Evolutionary conservation across 73 alveolate species (phyloP).

Genomic region (Paramecium caudatum): DNA sequence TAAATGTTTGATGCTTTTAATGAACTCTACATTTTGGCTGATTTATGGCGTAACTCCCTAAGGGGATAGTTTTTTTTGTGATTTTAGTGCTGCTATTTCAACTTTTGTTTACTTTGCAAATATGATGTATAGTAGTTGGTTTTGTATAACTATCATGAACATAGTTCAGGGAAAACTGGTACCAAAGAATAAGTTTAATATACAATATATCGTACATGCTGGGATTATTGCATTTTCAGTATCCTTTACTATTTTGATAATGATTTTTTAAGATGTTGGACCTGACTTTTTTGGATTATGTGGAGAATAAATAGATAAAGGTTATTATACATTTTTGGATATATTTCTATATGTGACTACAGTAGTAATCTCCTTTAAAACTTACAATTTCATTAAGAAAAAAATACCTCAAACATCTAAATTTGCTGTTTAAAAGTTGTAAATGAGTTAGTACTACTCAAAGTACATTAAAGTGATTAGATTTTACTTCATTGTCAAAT

Average conservation of each 20-base stretch:
- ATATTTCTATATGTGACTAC: too few relatives aligned
- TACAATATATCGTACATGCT: conserved; percentile 39
- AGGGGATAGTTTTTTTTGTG: conserved; percentile 67
- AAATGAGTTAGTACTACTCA: too few relatives aligned
- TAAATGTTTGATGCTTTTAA: conserved; percentile 67
- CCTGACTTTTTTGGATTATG: too few relatives aligned
- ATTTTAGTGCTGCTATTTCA: conserved; percentile 38
- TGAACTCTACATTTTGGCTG: conserved; percentile 12
- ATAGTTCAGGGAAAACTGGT: not conserved
- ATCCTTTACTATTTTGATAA: not conserved
- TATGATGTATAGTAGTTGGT: conserved; percentile 45
- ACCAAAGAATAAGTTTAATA: not conserved
- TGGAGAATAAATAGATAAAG: too few relatives aligned
- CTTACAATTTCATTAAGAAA: too few relatives aligned
- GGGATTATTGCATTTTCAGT: conserved; percentile 19
- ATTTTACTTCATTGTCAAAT: too few relatives aligned
- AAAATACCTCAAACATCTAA: too few relatives aligned
- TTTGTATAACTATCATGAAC: conserved; percentile 51
- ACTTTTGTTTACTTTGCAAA: conserved; percentile 52
- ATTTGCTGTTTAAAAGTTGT: too few relatives aligned
- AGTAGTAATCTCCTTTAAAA: too few relatives aligned
- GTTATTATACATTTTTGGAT: too few relatives aligned
- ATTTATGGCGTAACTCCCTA: conserved; percentile 6
- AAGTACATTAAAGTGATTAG: too few relatives aligned
- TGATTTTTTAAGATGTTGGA: too few relatives aligned